A percentile compares a stretch with the other conserved stretches of the same genome.
phyloP scores from a whole-genome alignment of 805 yeast genomes.

The Zygosaccharomyces rouxii region DNA sequence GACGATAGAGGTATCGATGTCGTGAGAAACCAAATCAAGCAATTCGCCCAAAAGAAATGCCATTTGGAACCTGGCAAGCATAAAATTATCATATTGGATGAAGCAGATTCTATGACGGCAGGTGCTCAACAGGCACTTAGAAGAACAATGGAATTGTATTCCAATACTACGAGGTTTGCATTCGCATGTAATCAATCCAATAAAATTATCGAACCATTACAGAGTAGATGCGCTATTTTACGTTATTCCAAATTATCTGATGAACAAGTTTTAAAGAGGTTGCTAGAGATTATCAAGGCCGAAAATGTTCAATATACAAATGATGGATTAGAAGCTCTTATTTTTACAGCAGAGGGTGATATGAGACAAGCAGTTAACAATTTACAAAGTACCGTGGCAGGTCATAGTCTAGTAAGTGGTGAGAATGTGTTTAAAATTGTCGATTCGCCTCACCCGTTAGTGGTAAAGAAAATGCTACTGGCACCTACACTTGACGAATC shows the following conservation, averaged over 20 bases:
- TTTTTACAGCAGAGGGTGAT: slow-evolving; percentile 96
- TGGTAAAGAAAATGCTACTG: slow-evolving; percentile 66
- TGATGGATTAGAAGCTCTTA: slow-evolving; percentile 87
- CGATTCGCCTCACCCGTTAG: slow-evolving; percentile 92
- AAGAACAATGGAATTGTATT: slow-evolving; percentile 91
- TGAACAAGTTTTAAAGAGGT: slow-evolving; percentile 74
- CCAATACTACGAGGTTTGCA: slow-evolving; percentile 96
- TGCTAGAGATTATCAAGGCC: slow-evolving; percentile 60
- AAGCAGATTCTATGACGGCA: slow-evolving; percentile 94
- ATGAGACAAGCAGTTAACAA: slow-evolving; percentile 98
- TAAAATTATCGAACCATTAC: slow-evolving; percentile 94
- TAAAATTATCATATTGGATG: slow-evolving; percentile 89
- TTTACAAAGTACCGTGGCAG: slow-evolving; percentile 89
- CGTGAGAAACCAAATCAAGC: slow-evolving; percentile 88
- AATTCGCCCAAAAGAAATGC: slow-evolving; percentile 92
- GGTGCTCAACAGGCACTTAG: slow-evolving; percentile 95
- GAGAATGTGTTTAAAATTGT: slow-evolving; percentile 93
- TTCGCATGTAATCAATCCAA: slow-evolving; percentile 94
- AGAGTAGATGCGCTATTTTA: slow-evolving; percentile 92
- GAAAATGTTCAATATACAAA: slow-evolving; percentile 77
- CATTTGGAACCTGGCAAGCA: slow-evolving; percentile 84
- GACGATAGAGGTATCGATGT: slow-evolving; percentile 98
- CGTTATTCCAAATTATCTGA: slow-evolving; percentile 78
- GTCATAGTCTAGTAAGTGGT: slow-evolving; percentile 85
- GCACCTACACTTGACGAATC: slow-evolving; percentile 59